A percentile compares a stretch with the other conserved stretches of the same genome.
These are phyloP conservation scores for Polytrichum commune DNA, from an alignment of 225 moss, liverwort and hornwort species.

Conservation along the genomic window DNA sequence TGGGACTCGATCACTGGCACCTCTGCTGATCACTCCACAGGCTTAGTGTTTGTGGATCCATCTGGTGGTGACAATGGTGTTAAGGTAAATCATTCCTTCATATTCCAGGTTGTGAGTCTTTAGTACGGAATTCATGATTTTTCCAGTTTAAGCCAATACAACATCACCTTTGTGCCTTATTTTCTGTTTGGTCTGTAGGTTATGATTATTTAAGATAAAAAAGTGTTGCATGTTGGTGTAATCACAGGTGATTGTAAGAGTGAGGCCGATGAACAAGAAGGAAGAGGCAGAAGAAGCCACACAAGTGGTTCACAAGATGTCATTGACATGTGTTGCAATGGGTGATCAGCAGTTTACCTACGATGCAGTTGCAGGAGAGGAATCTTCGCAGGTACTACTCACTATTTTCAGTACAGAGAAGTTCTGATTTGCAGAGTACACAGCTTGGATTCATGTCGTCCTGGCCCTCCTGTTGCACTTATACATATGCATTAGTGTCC, in stretches of 20 bases:
- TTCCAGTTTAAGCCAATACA: not conserved
- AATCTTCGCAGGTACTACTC: conserved; percentile 61
- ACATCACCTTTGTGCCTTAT: not conserved
- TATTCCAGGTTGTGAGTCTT: not conserved
- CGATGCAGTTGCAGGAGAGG: conserved; percentile 77
- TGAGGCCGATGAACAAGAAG: conserved; percentile 76
- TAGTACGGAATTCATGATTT: not conserved
- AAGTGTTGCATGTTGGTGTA: not conserved
- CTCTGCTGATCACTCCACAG: conserved; percentile 19
- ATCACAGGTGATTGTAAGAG: conserved; percentile 77
- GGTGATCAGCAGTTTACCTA: conserved; percentile 90
- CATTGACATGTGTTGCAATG: conserved; percentile 53
- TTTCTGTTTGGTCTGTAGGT: not conserved
- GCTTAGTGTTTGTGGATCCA: conserved; percentile 17
- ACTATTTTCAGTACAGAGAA: not conserved
- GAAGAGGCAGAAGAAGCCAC: conserved; percentile 77
- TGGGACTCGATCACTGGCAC: conserved; percentile 49
- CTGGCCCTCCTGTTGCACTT: too few relatives aligned
- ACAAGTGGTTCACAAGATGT: conserved; percentile 51
- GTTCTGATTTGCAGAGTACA: too few relatives aligned
- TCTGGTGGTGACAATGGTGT: conserved; percentile 71
- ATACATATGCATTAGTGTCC: too few relatives aligned
- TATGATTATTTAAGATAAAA: not conserved
- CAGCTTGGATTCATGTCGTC: too few relatives aligned
- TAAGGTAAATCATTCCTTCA: conserved; percentile 37